A percentile compares a stretch with the other conserved stretches of the same genome.
Evolutionary conservation across 2,329 filamentous ascomycete species (phyloP).

Genomic region (Fusarium burgessii): DNA sequence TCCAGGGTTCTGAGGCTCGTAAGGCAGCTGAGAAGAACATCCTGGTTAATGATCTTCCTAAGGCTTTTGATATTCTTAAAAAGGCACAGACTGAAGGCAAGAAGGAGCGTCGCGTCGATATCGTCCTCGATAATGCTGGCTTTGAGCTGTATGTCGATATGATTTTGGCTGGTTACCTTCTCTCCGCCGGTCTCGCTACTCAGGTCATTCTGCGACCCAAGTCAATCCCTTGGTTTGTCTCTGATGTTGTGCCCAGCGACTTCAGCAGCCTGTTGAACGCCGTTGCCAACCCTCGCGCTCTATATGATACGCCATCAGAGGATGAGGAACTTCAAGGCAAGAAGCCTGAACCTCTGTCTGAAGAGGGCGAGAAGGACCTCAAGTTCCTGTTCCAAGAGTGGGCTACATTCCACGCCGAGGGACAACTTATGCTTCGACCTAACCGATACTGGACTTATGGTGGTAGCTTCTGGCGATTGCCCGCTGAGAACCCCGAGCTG

Average conservation of each 20-base stretch:
- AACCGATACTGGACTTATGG: slow-evolving; percentile 92
- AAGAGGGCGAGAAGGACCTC: slow-evolving; percentile 75
- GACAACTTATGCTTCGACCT: slow-evolving; percentile 83
- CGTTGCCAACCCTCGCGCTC: slow-evolving; percentile 79
- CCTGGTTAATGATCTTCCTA: slow-evolving; percentile 83
- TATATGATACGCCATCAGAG: slow-evolving; percentile 81
- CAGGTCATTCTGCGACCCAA: slow-evolving; percentile 92
- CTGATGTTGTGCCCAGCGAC: slow-evolving; percentile 89
- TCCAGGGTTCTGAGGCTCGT: slow-evolving; percentile 88
- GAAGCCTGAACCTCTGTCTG: slow-evolving; percentile 71
- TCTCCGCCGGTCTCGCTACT: slow-evolving; percentile 87
- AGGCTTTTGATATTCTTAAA: slow-evolving; percentile 76
- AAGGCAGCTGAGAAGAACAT: slow-evolving; percentile 93
- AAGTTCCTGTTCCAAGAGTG: slow-evolving; percentile 85
- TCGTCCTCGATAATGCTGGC: slow-evolving; percentile 95
- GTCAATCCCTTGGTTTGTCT: slow-evolving; percentile 97
- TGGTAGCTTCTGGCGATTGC: slow-evolving; percentile 90
- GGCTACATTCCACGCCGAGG: slow-evolving; percentile 83
- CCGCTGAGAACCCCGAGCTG: slow-evolving; percentile 73
- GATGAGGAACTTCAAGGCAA: slow-evolving; percentile 71
- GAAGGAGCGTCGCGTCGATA: slow-evolving; percentile 83
- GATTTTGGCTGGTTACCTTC: slow-evolving; percentile 88
- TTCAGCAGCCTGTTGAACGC: slow-evolving; percentile 85
- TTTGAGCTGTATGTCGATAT: slow-evolving; percentile 98
- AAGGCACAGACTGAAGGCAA: slow-evolving; percentile 72